These are phyloP conservation scores for Phyllosticta citrichinensis DNA, from an alignment of 2,329 filamentous ascomycete genomes.

Conservation along the genomic window DNA sequence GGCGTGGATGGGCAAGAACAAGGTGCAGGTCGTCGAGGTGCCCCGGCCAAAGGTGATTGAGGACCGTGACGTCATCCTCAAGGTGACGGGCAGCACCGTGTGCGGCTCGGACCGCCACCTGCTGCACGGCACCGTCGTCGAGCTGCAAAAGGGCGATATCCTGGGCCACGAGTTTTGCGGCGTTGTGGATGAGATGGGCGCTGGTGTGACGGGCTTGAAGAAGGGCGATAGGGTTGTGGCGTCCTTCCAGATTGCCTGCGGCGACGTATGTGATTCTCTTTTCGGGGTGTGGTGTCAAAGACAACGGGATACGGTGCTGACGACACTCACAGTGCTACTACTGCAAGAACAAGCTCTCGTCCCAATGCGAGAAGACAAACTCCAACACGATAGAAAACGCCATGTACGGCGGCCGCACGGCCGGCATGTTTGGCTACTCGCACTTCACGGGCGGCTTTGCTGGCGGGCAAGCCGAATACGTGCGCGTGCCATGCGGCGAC, in stretches of 20 bases:
- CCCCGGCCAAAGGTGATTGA: conserved; percentile 65
- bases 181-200: conserved; percentile 37
- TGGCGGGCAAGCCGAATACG: conserved; percentile 79
- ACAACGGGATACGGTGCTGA: conserved; percentile 24
- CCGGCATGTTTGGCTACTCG: conserved; percentile 51
- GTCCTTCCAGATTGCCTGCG: conserved; percentile 72
- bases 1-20: conserved; percentile 69
- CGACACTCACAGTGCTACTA: conserved; percentile 49
- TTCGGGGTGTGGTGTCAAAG: neutral
- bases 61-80: conserved; percentile 66
- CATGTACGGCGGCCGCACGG: conserved; percentile 70
- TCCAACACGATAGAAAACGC: conserved; percentile 58
- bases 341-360: conserved; percentile 68
- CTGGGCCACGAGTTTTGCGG: conserved; percentile 45
- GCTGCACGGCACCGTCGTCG: conserved; percentile 38
- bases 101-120: conserved; percentile 54
- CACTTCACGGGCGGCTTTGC: conserved; percentile 80
- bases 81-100: conserved; percentile 58
- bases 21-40: conserved; percentile 58
- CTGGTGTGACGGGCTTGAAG: conserved; percentile 32
- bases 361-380: conserved; percentile 73
- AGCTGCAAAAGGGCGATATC: conserved; percentile 42
- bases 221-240: conserved; percentile 59
- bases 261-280: conserved; percentile 17
- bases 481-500: conserved; percentile 69